Evolutionary conservation across 139 green algal genomes (phyloP).

Genomic region (Coelastrella sp.): DNA sequence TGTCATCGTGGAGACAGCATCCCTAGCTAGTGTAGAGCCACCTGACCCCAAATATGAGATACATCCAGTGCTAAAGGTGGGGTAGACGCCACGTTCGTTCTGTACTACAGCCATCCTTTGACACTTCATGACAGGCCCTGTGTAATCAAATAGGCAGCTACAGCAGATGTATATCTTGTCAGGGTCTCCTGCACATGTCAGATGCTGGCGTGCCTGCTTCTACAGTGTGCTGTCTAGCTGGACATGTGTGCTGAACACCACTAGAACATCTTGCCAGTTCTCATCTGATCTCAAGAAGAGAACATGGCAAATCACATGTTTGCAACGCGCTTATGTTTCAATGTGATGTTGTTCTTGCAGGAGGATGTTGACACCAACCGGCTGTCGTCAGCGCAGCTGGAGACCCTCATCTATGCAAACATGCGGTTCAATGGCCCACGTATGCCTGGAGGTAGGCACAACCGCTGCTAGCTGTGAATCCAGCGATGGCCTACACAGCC

Average conservation of each 20-base stretch:
- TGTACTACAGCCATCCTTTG: no score
- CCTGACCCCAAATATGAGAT: constrained; percentile 70
- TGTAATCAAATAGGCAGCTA: no score
- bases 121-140: no score
- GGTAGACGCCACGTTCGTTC: neutral
- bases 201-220: no score
- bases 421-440: constrained; percentile 70
- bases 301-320: no score
- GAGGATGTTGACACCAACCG: constrained; percentile 43
- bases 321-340: no score
- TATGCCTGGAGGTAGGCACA: constrained; percentile 69
- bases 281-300: no score
- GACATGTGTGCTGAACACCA: no score
- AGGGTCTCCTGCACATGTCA: no score
- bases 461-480: neutral
- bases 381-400: constrained; percentile 83
- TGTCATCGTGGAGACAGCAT: constrained; percentile 81
- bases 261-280: no score
- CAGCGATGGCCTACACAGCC: neutral
- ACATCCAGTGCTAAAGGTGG: constrained; percentile 56
- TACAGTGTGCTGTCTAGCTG: no score
- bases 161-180: no score
- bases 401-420: constrained; percentile 84
- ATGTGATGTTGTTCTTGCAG: neutral
- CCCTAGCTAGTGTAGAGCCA: constrained; percentile 69